Conservation (phyloP, 2,329 filamentous ascomycete genomes). For the Stemphylium beticola region DNA sequence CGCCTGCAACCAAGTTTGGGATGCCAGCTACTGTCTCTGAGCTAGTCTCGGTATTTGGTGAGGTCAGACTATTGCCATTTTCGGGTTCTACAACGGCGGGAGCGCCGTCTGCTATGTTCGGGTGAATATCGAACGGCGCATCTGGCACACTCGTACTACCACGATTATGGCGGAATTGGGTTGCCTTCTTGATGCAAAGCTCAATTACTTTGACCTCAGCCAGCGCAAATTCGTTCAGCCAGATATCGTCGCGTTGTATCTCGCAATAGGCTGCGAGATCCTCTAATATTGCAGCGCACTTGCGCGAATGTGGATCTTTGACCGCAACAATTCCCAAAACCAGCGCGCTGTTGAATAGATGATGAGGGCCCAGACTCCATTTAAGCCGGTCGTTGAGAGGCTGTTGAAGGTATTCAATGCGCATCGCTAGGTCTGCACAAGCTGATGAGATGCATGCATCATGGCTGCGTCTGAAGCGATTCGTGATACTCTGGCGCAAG, state of each 20-base stretch:
- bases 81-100: neutral
- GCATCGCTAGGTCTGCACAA: conserved; percentile 50
- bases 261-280: conserved; percentile 53
- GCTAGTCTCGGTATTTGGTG: conserved; percentile 11
- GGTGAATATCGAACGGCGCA: neutral
- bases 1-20: conserved; percentile 10
- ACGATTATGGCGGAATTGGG: conserved; percentile 14
- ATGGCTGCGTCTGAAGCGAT: conserved; percentile 49
- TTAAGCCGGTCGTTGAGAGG: conserved; percentile 43
- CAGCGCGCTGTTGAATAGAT: conserved; percentile 53
- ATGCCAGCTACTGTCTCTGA: conserved; percentile 7
- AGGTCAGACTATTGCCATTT: conserved; percentile 2
- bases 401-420: conserved; percentile 42
- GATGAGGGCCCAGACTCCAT: conserved; percentile 47
- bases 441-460: conserved; percentile 52
- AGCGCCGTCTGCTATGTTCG: neutral
- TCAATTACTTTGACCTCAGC: conserved; percentile 54
- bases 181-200: conserved; percentile 46
- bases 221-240: conserved; percentile 51
- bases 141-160: neutral
- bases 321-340: conserved; percentile 49
- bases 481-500: conserved; percentile 50
- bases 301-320: conserved; percentile 39
- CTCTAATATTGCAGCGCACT: conserved; percentile 45
- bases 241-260: conserved; percentile 49